Percentiles rank a stretch among this genome's conserved stretches.
phyloP scores from a whole-genome alignment of 306 rosid genomes.

The Lathyrus oleraceus region DNA sequence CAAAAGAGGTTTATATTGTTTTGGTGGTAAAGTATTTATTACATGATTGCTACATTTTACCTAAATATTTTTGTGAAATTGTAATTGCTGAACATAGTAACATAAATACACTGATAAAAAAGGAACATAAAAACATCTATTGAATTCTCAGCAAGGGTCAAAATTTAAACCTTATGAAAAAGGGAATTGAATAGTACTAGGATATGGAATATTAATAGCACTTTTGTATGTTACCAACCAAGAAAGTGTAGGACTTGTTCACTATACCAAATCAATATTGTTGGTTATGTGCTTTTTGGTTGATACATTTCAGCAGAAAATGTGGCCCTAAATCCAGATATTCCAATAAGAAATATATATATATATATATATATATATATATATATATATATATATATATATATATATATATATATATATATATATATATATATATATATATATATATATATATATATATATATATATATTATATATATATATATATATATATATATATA shows the following conservation, averaged over 20 bases:
- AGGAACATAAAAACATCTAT: constrained; percentile 3
- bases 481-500: no score
- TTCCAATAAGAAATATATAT: background rate
- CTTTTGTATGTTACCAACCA: constrained; percentile 6
- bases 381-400: no score
- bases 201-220: constrained; percentile 3
- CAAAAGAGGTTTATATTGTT: constrained; percentile 22
- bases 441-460: no score
- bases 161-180: constrained; percentile 5
- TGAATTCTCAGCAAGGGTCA: constrained; percentile 22
- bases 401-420: no score
- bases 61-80: background rate
- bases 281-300: constrained; percentile 29
- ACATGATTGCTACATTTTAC: constrained; percentile 28
- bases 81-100: constrained; percentile 7
- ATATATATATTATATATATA: no score
- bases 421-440: no score
- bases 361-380: no score
- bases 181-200: constrained; percentile 26
- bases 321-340: constrained; percentile 30
- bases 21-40: constrained; percentile 9
- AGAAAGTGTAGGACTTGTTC: constrained; percentile 9
- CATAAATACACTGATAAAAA: background rate
- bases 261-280: background rate
- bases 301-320: constrained; percentile 25